Conservation (phyloP, 108 stramenopile genomes). For the Chaetoceros muelleri region DNA sequence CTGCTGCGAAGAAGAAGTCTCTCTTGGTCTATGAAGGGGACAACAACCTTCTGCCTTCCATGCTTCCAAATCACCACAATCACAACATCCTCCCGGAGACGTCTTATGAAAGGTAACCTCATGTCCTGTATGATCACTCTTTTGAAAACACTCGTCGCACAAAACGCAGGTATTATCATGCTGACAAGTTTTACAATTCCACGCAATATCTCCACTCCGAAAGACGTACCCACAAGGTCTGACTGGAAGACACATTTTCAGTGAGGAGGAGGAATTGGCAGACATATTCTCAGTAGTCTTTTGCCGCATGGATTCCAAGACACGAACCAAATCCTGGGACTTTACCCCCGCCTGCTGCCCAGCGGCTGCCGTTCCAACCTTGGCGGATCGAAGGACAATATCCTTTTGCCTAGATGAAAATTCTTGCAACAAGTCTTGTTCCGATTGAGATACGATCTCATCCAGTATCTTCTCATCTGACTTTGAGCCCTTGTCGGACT, state of each 20-base stretch:
- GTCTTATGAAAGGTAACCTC: constrained; percentile 97
- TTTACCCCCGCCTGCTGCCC: not conserved
- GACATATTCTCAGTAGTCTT: not conserved
- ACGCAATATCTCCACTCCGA: constrained; percentile 90
- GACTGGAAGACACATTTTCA: constrained; percentile 3
- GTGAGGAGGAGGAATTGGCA: constrained; percentile 7
- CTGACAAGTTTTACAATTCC: constrained; percentile 97
- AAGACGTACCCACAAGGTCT: constrained; percentile 94
- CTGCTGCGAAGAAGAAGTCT: not conserved
- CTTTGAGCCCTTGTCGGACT: not conserved
- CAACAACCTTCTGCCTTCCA: constrained; percentile 91
- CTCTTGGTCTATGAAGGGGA: constrained; percentile 49
- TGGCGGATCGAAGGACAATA: too few relatives aligned
- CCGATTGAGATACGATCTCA: constrained; percentile 2
- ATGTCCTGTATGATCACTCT: constrained; percentile 87
- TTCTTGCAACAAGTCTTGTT: constrained; percentile 2
- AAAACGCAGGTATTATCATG: constrained; percentile 94
- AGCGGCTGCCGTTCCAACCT: not conserved
- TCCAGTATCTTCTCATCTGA: not conserved
- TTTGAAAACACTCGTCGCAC: constrained; percentile 90
- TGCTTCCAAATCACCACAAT: constrained; percentile 98
- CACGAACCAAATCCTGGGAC: not conserved
- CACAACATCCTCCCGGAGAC: constrained; percentile 95
- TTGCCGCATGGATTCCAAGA: not conserved
- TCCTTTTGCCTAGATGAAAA: too few relatives aligned